Conservation (phyloP, 805 yeast species). For the Hanseniaspora lachancei region DNA sequence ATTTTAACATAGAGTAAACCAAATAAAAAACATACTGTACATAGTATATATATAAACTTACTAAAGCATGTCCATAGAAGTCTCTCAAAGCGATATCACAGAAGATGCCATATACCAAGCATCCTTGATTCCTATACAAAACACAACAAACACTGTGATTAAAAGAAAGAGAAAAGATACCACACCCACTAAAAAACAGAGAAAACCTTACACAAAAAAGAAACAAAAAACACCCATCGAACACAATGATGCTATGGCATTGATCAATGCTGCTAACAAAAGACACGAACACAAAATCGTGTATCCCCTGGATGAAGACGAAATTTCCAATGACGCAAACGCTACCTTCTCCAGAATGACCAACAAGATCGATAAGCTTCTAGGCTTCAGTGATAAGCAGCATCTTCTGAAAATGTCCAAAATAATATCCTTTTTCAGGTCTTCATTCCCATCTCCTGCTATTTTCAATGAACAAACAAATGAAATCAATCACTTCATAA, state of each 20-base stretch:
- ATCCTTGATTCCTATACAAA: not conserved
- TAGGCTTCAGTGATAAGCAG: constrained; percentile 35
- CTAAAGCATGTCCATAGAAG: not conserved
- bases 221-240: constrained; percentile 13
- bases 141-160: constrained; percentile 8
- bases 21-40: too few relatives aligned
- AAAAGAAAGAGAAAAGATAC: constrained; percentile 20
- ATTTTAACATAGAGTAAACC: too few relatives aligned
- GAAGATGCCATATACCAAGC: constrained; percentile 2
- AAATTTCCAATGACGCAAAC: not conserved
- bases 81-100: not conserved
- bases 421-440: constrained; percentile 16
- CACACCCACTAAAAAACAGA: not conserved
- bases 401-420: constrained; percentile 33
- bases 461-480: constrained; percentile 17
- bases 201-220: constrained; percentile 13
- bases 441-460: constrained; percentile 24
- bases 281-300: constrained; percentile 7
- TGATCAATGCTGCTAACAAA: not conserved
- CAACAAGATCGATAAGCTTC: constrained; percentile 31
- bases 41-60: too few relatives aligned
- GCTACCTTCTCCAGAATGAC: not conserved
- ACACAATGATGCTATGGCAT: not conserved
- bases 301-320: not conserved
- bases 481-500: constrained; percentile 1